These are phyloP conservation scores for Peronospora farinosa DNA, from an alignment of 352 stramenopile genomes.

Conservation along the genomic window DNA sequence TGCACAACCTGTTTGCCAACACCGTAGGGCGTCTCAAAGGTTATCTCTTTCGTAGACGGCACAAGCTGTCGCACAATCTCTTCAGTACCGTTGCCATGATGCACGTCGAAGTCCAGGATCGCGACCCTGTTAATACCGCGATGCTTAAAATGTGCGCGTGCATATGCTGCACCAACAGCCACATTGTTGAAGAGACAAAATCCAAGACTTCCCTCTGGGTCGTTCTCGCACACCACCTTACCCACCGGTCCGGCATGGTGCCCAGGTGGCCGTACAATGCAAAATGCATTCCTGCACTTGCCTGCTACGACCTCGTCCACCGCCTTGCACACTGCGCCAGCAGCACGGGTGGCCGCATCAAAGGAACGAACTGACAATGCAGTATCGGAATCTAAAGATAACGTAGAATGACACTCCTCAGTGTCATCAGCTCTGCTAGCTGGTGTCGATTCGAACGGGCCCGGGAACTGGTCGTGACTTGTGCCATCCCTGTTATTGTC, in stretches of 20 bases:
- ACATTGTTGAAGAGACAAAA: constrained; percentile 99
- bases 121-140: constrained; percentile 89
- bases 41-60: constrained; percentile 72
- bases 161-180: constrained; percentile 94
- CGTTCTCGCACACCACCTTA: constrained; percentile 90
- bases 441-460: constrained; percentile 2
- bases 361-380: constrained; percentile 72
- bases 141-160: constrained; percentile 88
- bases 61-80: constrained; percentile 91
- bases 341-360: constrained; percentile 68
- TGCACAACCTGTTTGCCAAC: constrained; percentile 76
- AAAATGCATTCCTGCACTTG: constrained; percentile 93
- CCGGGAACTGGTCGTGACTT: constrained; percentile 8
- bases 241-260: constrained; percentile 94
- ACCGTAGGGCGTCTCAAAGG: constrained; percentile 88
- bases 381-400: constrained; percentile 69
- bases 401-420: constrained; percentile 36
- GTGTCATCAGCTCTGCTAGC: constrained; percentile 18
- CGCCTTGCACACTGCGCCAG: constrained; percentile 75
- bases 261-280: constrained; percentile 91
- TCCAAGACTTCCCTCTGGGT: constrained; percentile 82
- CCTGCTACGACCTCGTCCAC: constrained; percentile 85
- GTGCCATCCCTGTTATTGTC: constrained; percentile 8
- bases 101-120: constrained; percentile 98
- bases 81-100: constrained; percentile 98